These are phyloP conservation scores for Arthrobotrys megalospora DNA, from an alignment of 2,329 filamentous ascomycete genomes.

Conservation along the genomic window DNA sequence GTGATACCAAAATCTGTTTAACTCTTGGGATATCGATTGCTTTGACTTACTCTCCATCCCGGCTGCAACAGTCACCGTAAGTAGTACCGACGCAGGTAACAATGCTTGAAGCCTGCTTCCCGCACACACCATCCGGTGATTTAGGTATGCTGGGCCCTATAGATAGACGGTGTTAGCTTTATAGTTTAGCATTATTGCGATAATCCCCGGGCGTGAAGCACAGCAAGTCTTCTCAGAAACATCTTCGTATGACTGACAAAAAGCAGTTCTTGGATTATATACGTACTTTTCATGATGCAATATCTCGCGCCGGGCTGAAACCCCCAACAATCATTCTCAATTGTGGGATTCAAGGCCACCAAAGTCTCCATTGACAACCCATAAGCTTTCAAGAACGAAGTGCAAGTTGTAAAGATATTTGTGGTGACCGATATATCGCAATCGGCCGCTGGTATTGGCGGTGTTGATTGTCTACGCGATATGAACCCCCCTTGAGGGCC, in stretches of 20 bases:
- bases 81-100: neutral
- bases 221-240: too few species aligned
- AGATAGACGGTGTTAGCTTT: neutral
- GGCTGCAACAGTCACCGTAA: neutral
- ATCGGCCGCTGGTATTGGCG: neutral
- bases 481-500: neutral
- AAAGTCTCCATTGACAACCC: neutral
- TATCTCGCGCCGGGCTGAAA: neutral
- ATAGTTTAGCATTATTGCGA: neutral
- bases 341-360: neutral
- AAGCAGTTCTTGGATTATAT: too few species aligned
- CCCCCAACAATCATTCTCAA: conserved; percentile 10
- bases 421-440: neutral
- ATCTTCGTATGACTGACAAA: too few species aligned
- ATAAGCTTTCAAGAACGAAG: neutral
- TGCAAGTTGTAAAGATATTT: neutral
- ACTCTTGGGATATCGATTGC: too few species aligned
- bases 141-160: too few species aligned
- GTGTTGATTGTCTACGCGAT: neutral
- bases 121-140: neutral
- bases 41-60: conserved; percentile 10
- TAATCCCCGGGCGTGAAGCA: too few species aligned
- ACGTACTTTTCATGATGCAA: conserved; percentile 12
- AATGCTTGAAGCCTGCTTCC: neutral
- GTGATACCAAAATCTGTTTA: too few species aligned